These are phyloP conservation scores for Magnaporthiopsis incrustans DNA, from an alignment of 2,329 filamentous ascomycete genomes.

Conservation along the genomic window DNA sequence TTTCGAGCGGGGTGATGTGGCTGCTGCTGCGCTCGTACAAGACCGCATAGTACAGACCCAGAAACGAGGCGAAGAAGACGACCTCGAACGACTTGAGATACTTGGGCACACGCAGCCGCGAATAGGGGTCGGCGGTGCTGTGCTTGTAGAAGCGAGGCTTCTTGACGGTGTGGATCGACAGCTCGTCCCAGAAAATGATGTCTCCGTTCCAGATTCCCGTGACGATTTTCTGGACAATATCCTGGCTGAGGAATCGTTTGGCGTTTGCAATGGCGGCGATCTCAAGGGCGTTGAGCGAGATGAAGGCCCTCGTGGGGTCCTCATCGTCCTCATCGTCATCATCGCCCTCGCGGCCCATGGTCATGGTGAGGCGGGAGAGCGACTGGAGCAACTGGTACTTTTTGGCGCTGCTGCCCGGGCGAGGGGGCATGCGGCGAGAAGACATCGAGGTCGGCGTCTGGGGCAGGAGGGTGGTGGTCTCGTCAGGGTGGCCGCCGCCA, in stretches of 20 bases:
- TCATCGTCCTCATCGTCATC: constrained; percentile 40
- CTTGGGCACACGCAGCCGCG: constrained; percentile 41
- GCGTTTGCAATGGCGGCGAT: constrained; percentile 75
- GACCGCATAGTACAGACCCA: constrained; percentile 80
- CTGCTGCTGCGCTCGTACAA: constrained; percentile 63
- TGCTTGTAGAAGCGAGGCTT: constrained; percentile 68
- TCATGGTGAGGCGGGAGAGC: constrained; percentile 47
- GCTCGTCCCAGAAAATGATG: constrained; percentile 76
- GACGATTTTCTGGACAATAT: constrained; percentile 73
- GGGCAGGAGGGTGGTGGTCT: constrained; percentile 38
- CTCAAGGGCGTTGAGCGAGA: constrained; percentile 76
- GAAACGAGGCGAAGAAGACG: constrained; percentile 67
- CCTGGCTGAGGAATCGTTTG: constrained; percentile 77
- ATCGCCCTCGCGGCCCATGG: constrained; percentile 32
- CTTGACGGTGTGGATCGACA: constrained; percentile 68
- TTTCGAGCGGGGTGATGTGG: constrained; percentile 59
- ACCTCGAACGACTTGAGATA: constrained; percentile 83
- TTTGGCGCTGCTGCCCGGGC: constrained; percentile 31
- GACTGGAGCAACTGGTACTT: constrained; percentile 44
- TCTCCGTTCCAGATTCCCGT: constrained; percentile 80
- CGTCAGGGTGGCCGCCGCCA: constrained; percentile 24
- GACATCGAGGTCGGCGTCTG: constrained; percentile 16
- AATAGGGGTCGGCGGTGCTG: constrained; percentile 60
- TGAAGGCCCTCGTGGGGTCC: constrained; percentile 64
- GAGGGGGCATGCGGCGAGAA: constrained; percentile 17